Evolutionary conservation across 306 rosid species (phyloP), one percentile per base, ranked within the genome.

Genomic region (Rosa persica): DNA sequence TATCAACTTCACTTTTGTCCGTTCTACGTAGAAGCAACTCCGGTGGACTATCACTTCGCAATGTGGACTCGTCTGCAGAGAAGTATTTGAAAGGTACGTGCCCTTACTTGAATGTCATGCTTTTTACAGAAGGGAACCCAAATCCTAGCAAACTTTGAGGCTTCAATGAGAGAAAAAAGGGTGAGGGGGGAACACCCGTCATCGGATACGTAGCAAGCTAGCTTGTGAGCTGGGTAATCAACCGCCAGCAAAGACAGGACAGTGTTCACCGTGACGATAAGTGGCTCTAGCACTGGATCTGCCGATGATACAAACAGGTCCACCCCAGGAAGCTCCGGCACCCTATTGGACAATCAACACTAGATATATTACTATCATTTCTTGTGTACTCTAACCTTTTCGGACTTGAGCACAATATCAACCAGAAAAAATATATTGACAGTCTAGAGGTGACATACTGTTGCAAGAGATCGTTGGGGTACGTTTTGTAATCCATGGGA

Each of bases 121-220:
- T 86, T 87, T 73, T 81, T 89, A 62, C 98, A 88, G 69, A 89
- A 91, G 11, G 93, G 95, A 15, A 91, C 72, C 98, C 97, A 91
- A 51, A 79, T 43, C 72, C 82, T 34, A 5, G 93, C 97, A 78
- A 89, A 93, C 20, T 85, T 87, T 0, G 86, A 9, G 1, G 95
- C 91, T 85, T 91, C 86, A 0, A 54, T 20, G 27, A 93, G 90
- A 4, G 90, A 85, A 61, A 85, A 89, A 57, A 79, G 86, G 6
- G 84, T 88, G 36, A 71, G 39, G 38, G 81, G 74, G 6, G 97
- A 91, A 39, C 95, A 91, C 0, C 93, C 93, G 64, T 93, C 98
- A 76, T 91, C 98, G 0, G 97, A 93, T 5, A 91, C 93, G 68
- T 91, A 93, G 71, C 95, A 91, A 81, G 93, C 93, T 19, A 93